Evolutionary conservation across 345 rosid genomes (phyloP), one percentile per base, ranked within the genome.

Genomic region (Arabidopsis suecica): DNA sequence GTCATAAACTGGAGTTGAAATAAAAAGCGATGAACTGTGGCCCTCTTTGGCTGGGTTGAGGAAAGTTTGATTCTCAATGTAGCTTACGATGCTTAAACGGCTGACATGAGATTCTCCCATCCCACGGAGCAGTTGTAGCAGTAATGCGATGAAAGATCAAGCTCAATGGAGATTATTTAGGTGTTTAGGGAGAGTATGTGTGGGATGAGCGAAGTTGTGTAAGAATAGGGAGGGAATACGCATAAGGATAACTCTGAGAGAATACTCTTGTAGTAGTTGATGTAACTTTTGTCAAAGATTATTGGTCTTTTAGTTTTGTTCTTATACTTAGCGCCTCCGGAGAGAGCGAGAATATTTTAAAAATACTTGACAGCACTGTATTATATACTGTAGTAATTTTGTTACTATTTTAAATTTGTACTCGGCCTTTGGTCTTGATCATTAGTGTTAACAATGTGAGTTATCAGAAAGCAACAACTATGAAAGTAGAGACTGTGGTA

Each of bases 211-310:
- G 49, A 77, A 18, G 58, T 53, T 78, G 44, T 61, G 74, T 67
- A 78, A 72, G 81, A 72, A 60, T 61, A 50, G 77, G n/a, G 69
- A 71, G 45, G 40, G 50, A 65, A 59, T 59, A 72, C 73, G 18
- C 53, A 34, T 72, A 66, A 65, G 63, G 64, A 78, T 65, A 10
- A 65, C 63, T 57, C 10, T 49, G 51, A 65, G 59, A 50, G 60
- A 51, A 44, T 53, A 72, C 64, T 78, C 9, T 66, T 58, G 64
- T 78, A 65, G 77, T 71, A 57, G 50, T 64, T 65, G 47, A 58
- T 77, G 73, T 58, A 71, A 59, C 77, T 59, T 72, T 71, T 71
- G 57, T 66, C 77, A 64, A 57, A 78, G 72, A 78, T 65, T 9
- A 65, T 78, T 38, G 63, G 67, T 71, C 72, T 50, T 64, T 64